Conservation (phyloP, 768 basidiomycete genomes). For the Plicaturopsis crispa region DNA sequence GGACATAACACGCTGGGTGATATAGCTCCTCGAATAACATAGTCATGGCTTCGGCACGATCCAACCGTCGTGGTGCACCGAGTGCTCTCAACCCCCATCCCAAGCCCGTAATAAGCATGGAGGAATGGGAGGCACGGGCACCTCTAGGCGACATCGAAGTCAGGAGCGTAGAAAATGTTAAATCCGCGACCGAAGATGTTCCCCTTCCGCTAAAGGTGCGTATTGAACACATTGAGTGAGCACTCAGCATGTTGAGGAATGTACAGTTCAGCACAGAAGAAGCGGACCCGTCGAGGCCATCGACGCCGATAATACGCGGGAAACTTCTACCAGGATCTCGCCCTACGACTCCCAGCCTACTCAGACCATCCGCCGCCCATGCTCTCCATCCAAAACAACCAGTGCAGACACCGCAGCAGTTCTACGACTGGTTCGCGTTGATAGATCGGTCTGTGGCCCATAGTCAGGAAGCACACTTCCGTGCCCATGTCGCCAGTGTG, state of each 20-base stretch:
- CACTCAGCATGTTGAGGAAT: constrained; percentile 5
- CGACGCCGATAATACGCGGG: constrained; percentile 28
- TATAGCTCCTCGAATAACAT: no score
- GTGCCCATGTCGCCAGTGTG: constrained; percentile 74
- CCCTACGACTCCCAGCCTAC: constrained; percentile 35
- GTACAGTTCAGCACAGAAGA: constrained; percentile 35
- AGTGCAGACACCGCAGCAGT: constrained; percentile 88
- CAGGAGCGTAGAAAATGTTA: constrained; percentile 56
- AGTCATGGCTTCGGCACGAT: constrained; percentile 2
- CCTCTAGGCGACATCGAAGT: constrained; percentile 66
- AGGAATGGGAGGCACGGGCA: constrained; percentile 88
- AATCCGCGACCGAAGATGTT: constrained; percentile 49
- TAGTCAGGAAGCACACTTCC: constrained; percentile 90
- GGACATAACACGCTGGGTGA: no score
- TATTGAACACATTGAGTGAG: background rate
- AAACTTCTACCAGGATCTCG: constrained; percentile 36
- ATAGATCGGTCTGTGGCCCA: constrained; percentile 88
- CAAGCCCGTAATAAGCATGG: constrained; percentile 53
- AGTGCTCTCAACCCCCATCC: constrained; percentile 19
- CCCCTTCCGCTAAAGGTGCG: constrained; percentile 74
- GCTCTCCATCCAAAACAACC: constrained; percentile 69
- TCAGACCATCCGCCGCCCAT: constrained; percentile 13
- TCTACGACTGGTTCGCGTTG: constrained; percentile 93
- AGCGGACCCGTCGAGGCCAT: constrained; percentile 21
- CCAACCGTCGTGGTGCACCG: constrained; percentile 19